Evolutionary conservation across 805 yeast genomes (phyloP), one percentile per base, ranked within the genome.

Genomic region (Yarrowia deformans): DNA sequence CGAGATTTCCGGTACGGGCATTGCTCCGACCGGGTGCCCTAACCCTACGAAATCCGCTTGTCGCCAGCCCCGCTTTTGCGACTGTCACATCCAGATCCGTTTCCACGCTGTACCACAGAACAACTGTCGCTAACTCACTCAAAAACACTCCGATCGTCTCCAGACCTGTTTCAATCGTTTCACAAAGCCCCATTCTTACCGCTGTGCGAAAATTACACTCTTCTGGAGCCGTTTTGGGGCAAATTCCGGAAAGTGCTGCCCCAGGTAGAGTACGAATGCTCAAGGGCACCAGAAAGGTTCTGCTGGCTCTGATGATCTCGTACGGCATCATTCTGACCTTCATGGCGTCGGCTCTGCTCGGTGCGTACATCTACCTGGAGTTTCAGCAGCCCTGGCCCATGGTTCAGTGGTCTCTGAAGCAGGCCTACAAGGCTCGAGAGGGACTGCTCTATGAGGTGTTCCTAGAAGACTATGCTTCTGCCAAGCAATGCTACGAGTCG

Each of bases 291-390:
- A 23, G 52, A 42, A 60, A 43, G 19, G 13, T 60, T 8, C 66
- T 60, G 14, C 52, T 60, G 56, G 68, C 68, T 13, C 19, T 63
- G 8, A 32, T 68, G 39, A 69, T 64, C 40, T 32, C 56, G 9
- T 66, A 68, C 60, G 50, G 58, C 9, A 40, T 68, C 42, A 60
- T 45, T 49, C 35, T 68, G 35, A 52, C 48, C 9, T n/a, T 56
- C 39, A 34, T 49, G 40, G 56, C 56, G 2, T 8, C 48, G 0
- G n/a, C 32, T 1, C 39, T 48, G 2, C 40, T n/a, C n/a, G 55
- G 46, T 2, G 23, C 46, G 4, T 48, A 48, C 39, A 48, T 37
- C 9, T 63, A n/a, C 8, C 12, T 63, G n/a, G 56, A 63, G 37
- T 12, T 39, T n/a, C 56, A 63, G 6, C 68, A 63, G 29, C 56